Evolutionary conservation across 2,329 filamentous ascomycete species (phyloP).

Genomic region (Fusarium sp.): DNA sequence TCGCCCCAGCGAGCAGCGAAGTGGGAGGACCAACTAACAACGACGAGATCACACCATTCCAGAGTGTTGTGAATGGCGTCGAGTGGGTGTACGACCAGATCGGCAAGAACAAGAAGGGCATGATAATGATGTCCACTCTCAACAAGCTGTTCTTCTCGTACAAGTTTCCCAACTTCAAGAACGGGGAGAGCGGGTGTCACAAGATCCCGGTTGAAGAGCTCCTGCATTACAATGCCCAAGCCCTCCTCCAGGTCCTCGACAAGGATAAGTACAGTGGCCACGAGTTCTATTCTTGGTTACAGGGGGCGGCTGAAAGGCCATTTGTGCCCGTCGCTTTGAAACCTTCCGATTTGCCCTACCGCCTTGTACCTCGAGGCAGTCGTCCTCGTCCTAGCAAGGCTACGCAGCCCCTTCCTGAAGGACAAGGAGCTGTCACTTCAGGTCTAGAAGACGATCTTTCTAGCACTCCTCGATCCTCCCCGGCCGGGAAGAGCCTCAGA

Average conservation of each 20-base stretch:
- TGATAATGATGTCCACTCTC: constrained; percentile 37
- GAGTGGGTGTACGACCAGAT: constrained; percentile 34
- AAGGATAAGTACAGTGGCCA: constrained; percentile 49
- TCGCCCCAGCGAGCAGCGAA: constrained; percentile 7
- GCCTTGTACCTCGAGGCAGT: constrained; percentile 39
- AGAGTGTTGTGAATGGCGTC: constrained; percentile 44
- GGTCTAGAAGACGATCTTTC: constrained; percentile 31
- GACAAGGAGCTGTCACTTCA: constrained; percentile 4
- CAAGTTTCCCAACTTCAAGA: constrained; percentile 47
- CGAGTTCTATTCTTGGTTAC: constrained; percentile 51
- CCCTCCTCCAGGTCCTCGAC: constrained; percentile 53
- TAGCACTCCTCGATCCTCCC: constrained; percentile 34
- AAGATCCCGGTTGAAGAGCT: constrained; percentile 57
- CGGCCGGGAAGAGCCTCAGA: constrained; percentile 50
- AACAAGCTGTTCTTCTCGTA: constrained; percentile 50
- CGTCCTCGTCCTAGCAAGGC: constrained; percentile 18
- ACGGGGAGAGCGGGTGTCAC: constrained; percentile 49
- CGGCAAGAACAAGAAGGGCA: constrained; percentile 34
- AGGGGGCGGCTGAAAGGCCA: constrained; percentile 41
- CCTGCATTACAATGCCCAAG: constrained; percentile 58
- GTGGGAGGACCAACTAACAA: neutral
- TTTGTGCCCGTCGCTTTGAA: constrained; percentile 47
- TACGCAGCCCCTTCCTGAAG: neutral
- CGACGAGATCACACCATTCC: constrained; percentile 42
- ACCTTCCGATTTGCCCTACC: constrained; percentile 46